Evolutionary conservation across 495 filamentous ascomycete genomes (phyloP).

Genomic region (Aspergillus sclerotiicarbonarius): DNA sequence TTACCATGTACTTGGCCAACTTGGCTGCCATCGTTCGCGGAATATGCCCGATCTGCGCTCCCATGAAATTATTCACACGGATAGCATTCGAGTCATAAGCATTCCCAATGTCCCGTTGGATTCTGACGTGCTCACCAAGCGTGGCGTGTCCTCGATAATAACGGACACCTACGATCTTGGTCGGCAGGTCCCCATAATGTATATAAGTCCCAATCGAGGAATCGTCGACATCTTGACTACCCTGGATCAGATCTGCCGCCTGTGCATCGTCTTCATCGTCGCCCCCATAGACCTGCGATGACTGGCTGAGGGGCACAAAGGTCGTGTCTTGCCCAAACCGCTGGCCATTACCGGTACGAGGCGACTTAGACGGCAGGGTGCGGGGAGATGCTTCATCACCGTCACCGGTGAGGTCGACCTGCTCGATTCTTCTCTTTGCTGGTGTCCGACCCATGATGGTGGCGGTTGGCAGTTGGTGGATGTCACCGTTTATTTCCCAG

Average conservation of each 20-base stretch:
- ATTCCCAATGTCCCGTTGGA: conserved; percentile 69
- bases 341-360: conserved; percentile 24
- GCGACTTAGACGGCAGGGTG: conserved; percentile 3
- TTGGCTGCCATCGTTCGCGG: conserved; percentile 62
- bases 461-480: not conserved
- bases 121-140: conserved; percentile 66
- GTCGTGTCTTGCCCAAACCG: conserved; percentile 35
- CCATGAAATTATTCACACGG: conserved; percentile 74
- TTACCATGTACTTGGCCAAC: conserved; percentile 70
- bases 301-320: conserved; percentile 35
- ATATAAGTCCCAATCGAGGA: conserved; percentile 41
- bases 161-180: conserved; percentile 77
- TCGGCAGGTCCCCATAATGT: conserved; percentile 50
- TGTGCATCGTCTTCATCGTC: conserved; percentile 43
- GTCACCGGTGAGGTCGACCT: conserved; percentile 11
- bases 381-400: conserved; percentile 2
- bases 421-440: conserved; percentile 13
- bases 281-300: conserved; percentile 26
- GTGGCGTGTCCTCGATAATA: conserved; percentile 75
- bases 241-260: conserved; percentile 31
- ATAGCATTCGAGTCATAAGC: conserved; percentile 77
- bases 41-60: conserved; percentile 78
- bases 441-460: conserved; percentile 8
- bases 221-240: conserved; percentile 42
- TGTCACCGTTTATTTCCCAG: not conserved